Base-by-base conservation (phyloP, 176 grass and related monocot genomes). In the Ensete ventricosum region DNA sequence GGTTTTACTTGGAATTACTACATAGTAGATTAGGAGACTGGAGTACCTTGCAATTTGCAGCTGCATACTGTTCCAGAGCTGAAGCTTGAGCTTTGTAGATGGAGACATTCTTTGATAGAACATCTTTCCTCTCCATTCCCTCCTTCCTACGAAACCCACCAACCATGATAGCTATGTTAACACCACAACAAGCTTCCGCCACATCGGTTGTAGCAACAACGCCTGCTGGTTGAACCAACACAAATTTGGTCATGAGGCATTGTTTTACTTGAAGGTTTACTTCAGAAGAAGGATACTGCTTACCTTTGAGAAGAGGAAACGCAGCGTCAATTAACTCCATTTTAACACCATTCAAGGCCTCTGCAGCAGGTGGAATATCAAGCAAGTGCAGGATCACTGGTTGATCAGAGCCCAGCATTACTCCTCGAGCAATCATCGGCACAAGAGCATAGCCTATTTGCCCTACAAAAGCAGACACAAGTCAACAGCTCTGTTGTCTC, bases 361-460 rank as follows among this genome's bases (percentile, higher is more conserved):
- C 77, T 14, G 60, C 78, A 72, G 2, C 12, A 22, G 25, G 53
- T 17, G 80, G 82, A 64, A 91, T 64, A 21, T 84, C 89, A 17
- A 96, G 82, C 84, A 96, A 75, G 84, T 89, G 88, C 50, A 96
- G 80, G 14, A 96, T 75, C 72, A 96, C 80, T 21, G 88, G 86
- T 76, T 96, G 92, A 53, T 87, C 74, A 2, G 80, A 84, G 13
- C 88, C 86, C n/a, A 96, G 79, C 92, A 96, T 87, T 21, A 83
- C 72, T 1, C 92, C 92, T 76, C 86, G 88, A 53, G 86, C 92
- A 78, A 96, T 91, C 88, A 91, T 96, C 1, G 84, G 69, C 12
- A 96, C 82, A 49, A 91, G 83, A 16, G 92, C 82, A 50, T 91
- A 96, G 11, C 86, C 88, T 52, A 96, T 89, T 78, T 96, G 84